phyloP scores from a whole-genome alignment of 768 basidiomycete species.

The Pulveroboletus sp. region DNA sequence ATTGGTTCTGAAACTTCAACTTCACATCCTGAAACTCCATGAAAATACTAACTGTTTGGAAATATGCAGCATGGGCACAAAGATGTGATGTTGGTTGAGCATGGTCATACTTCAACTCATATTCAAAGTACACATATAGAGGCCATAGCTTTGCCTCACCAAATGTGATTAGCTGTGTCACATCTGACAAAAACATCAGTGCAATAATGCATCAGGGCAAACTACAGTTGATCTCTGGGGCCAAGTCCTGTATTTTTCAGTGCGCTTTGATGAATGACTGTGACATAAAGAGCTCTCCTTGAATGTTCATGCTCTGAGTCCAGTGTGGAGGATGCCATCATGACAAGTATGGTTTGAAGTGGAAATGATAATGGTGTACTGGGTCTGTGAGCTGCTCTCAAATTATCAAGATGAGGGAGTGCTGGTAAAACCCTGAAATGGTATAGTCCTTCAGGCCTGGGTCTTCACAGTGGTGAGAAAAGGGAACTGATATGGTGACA shows the following conservation, averaged over 20 bases:
- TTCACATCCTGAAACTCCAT: neutral
- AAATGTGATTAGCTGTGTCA: constrained; percentile 1
- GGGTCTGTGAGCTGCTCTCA: constrained; percentile 16
- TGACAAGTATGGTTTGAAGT: constrained; percentile 14
- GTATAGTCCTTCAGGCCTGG: constrained; percentile 3
- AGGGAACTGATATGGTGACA: constrained; percentile 5
- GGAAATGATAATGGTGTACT: constrained; percentile 3
- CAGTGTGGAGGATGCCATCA: constrained; percentile 8
- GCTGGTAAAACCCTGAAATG: constrained; percentile 10
- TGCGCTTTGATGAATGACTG: constrained; percentile 10
- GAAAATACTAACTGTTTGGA: constrained; percentile 2
- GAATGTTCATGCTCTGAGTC: neutral
- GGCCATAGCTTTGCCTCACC: too few relatives aligned
- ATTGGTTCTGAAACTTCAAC: neutral
- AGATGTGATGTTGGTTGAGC: constrained; percentile 10
- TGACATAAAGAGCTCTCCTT: constrained; percentile 17
- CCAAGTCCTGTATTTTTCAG: constrained; percentile 12
- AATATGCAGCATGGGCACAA: constrained; percentile 13
- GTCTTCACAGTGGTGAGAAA: neutral
- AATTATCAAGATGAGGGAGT: constrained; percentile 13
- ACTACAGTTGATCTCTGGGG: constrained; percentile 15
- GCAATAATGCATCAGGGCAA: too few relatives aligned
- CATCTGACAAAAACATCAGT: too few relatives aligned
- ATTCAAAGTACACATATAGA: constrained; percentile 21
- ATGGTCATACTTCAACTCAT: constrained; percentile 24